Evolutionary conservation across 257 asterid genomes (phyloP), one percentile per base, ranked within the genome.

Genomic region (Misopates orontium): DNA sequence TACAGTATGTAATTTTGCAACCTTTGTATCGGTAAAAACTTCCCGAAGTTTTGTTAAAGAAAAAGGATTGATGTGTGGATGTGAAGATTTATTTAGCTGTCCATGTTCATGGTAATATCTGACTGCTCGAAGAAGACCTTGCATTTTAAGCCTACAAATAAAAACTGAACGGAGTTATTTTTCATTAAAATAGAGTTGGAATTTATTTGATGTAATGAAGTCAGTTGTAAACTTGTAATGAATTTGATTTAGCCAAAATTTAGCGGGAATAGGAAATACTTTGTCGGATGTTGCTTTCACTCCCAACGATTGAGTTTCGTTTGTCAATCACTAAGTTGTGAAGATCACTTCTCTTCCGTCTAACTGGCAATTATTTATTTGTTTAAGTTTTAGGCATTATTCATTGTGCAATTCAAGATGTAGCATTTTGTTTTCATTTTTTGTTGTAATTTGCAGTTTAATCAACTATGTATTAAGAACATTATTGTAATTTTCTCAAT

Each of bases 51-150:
- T 48, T 11, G 19, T 15, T 60, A 70, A 62, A 23, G 75, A 62
- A 61, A 54, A 73, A 16, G 69, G 45, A 24, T 22, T 20, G 19
- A n/a, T 40, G 15, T 71, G 70, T 40, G 69, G 79, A 20, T 60
- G 66, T 10, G 67, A 36, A 15, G 70, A 40, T 20, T 50, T 21
- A 60, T 62, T 74, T 32, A 44, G 60, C 48, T 41, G 22, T 54
- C 56, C 45, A 60, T 76, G 58, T 41, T 73, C 83, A 18, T 64
- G 78, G 69, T 67, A 78, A 36, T 73, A 71, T 76, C 72, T 75
- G 24, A 77, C 67, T 61, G 83, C 82, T 60, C 69, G 87, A 19
- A 74, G 7, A 32, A 86, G 67, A 17, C 78, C 74, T 67, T 81
- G 87, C 95, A 89, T 89, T 39, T 19, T 72, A 49, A 21, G 18